Conservation (phyloP, 2,329 filamentous ascomycete genomes). For the Penicillium sp. region DNA sequence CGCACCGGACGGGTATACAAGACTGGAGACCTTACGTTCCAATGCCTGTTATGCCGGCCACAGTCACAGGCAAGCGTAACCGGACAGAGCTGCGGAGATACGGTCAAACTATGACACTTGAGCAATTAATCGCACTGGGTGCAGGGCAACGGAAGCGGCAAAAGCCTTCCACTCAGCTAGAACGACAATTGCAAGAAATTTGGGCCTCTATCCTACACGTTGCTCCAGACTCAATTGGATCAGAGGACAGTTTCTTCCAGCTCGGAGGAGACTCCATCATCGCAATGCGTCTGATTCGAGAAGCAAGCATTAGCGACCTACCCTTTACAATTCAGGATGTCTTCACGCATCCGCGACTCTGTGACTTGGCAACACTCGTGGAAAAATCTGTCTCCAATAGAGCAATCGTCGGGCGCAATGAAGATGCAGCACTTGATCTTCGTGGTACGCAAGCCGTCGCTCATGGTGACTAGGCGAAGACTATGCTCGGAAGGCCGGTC, state of each 20-base stretch:
- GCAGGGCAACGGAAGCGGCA: not conserved
- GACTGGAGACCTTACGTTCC: slow-evolving; percentile 29
- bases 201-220: slow-evolving; percentile 21
- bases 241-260: slow-evolving; percentile 26
- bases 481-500: not conserved
- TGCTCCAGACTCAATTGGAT: slow-evolving; percentile 15
- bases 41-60: too few species aligned
- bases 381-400: not conserved
- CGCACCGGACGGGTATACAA: slow-evolving; percentile 25
- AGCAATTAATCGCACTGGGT: too few species aligned
- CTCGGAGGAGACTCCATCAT: slow-evolving; percentile 22
- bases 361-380: not conserved
- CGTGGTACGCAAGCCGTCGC: not conserved
- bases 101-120: too few species aligned
- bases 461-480: too few species aligned
- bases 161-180: slow-evolving; percentile 2
- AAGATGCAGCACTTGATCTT: not conserved
- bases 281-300: slow-evolving; percentile 17
- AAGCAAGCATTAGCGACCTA: not conserved
- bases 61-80: too few species aligned
- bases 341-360: not conserved
- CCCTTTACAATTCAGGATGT: not conserved
- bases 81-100: too few species aligned
- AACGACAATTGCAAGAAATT: slow-evolving; percentile 14
- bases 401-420: not conserved